Base-by-base conservation (phyloP, 768 basidiomycete species). In the Lanmaoa rubissima region DNA sequence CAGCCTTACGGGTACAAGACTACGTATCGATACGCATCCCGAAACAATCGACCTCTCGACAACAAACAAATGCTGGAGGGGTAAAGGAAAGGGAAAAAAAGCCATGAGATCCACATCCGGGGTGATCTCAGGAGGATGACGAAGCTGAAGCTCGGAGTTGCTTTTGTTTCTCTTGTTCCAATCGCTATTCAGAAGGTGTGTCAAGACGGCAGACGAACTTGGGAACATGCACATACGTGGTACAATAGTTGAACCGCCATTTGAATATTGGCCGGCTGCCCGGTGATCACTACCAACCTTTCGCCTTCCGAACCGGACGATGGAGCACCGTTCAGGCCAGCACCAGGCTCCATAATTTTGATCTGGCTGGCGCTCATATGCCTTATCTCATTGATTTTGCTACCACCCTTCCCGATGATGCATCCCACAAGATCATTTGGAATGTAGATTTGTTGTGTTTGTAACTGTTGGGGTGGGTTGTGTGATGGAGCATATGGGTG, bases 371-470 rank as follows among this genome's bases (percentile, higher is more conserved):
- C 89, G 61, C 92, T 95, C 84, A 93, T 90, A 61, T 93, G 87
- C 62, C 97, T 82, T 61, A 99, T 97, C 75, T 99, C 97, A 67
- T 98, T 98, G 78, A 99, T 99, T 76, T 98, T 99, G 70, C 88
- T 87, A 11, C 97, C 97, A 19, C 92, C 96, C 73, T 98, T 98
- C 42, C 97, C 97, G 64, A 99, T 99, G 74, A 99, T 94, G 61
- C 90, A 92, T 12, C 93, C 96, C 24, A 99, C 97, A 28, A 98
- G 82, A 66, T 97, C 93, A 69, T 98, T 98, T 8, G 97, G 97
- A 61, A 99, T 97, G 72, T 90, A 99, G 60, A 99, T 97, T 71
- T 98, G 94, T 69, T 99, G 97, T 4, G 94, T 97, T 73, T 97
- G 94, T 53, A 95, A 73, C 69, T 90, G 88, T 65, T 83, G 83